A percentile compares a stretch with the other conserved stretches of the same genome.
Evolutionary conservation across 371 early-diverging fungal species (phyloP).

Genomic region (Mucor lusitanicus): DNA sequence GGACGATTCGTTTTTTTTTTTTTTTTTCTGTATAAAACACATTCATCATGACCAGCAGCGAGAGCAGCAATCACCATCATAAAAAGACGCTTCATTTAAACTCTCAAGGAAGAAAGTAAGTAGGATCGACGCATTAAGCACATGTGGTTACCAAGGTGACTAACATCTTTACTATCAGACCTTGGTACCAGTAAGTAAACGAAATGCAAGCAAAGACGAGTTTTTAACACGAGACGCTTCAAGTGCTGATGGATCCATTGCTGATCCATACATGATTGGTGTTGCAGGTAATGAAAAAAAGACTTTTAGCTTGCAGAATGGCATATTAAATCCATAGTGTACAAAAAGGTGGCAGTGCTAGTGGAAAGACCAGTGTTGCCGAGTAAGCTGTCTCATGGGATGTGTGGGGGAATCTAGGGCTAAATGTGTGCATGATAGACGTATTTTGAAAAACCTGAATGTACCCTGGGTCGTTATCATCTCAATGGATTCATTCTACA

Average conservation of each 20-base stretch:
- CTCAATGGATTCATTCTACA: slow-evolving; percentile 96
- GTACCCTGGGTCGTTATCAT: slow-evolving; percentile 88
- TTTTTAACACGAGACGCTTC: background rate
- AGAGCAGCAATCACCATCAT: background rate
- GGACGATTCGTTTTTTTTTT: slow-evolving; percentile 1
- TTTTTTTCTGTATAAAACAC: background rate
- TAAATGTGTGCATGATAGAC: slow-evolving; percentile 28
- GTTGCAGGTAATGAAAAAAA: slow-evolving; percentile 65
- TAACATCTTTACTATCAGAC: slow-evolving; percentile 15
- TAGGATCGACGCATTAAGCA: background rate
- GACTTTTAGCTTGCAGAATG: background rate
- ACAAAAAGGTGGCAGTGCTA: slow-evolving; percentile 74
- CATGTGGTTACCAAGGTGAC: background rate
- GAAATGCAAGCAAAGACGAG: background rate
- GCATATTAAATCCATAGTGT: background rate
- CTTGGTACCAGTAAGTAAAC: slow-evolving; percentile 44
- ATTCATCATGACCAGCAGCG: background rate
- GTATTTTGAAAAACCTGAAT: slow-evolving; percentile 74
- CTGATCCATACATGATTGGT: slow-evolving; percentile 72
- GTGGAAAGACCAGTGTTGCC: slow-evolving; percentile 84
- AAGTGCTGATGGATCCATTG: slow-evolving; percentile 65
- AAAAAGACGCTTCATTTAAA: slow-evolving; percentile 30
- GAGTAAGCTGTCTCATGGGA: slow-evolving; percentile 40
- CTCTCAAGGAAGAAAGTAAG: slow-evolving; percentile 47
- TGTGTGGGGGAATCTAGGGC: background rate